These are phyloP conservation scores for Saccharum spontaneum DNA, from an alignment of 176 grass and related monocot genomes.

Conservation along the genomic window DNA sequence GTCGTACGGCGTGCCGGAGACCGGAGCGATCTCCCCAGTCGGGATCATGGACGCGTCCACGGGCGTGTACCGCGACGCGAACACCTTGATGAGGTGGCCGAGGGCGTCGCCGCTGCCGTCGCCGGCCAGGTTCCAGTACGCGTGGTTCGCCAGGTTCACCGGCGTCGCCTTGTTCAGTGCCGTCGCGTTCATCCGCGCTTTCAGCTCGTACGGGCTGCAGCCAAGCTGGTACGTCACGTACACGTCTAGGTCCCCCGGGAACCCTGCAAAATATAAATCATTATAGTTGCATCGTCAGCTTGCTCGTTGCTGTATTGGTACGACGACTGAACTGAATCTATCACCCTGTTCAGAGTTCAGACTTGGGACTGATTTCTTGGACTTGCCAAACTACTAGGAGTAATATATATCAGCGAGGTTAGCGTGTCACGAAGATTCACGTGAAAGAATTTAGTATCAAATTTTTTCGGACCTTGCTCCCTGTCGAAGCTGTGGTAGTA, in stretches of 20 bases:
- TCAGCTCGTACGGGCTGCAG: constrained; percentile 54
- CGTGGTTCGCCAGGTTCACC: constrained; percentile 78
- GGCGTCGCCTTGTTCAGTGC: constrained; percentile 66
- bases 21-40: constrained; percentile 46
- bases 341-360: too few species aligned
- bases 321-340: too few species aligned
- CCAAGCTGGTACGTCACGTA: constrained; percentile 80
- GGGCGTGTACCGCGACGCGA: constrained; percentile 62
- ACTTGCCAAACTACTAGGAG: too few species aligned
- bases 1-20: constrained; percentile 63
- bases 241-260: constrained; percentile 74
- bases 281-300: too few species aligned
- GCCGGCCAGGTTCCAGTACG: constrained; percentile 81
- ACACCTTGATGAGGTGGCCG: constrained; percentile 40
- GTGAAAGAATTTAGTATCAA: too few species aligned
- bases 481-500: constrained; percentile 67
- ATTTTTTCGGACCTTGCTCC: constrained; percentile 43
- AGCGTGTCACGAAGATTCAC: too few species aligned
- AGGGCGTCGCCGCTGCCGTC: constrained; percentile 49
- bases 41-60: constrained; percentile 65
- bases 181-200: constrained; percentile 62
- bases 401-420: too few species aligned
- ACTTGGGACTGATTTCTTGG: too few species aligned
- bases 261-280: constrained; percentile 42
- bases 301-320: too few species aligned